Conservation (phyloP, 2,329 filamentous ascomycete species). For the Triangularia verruculosa region DNA sequence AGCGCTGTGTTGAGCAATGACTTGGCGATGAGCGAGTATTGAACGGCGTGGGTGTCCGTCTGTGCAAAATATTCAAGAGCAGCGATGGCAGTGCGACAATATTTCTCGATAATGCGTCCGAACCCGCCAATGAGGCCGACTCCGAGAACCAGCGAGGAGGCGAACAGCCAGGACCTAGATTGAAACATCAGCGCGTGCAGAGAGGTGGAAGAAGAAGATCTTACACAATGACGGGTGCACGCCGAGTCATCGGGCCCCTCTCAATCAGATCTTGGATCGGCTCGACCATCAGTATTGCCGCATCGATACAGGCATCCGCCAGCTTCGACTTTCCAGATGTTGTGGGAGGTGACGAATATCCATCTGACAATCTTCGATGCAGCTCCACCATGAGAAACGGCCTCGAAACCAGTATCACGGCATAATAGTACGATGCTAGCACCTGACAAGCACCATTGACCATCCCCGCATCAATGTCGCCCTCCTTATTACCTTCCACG, state of each 20-base stretch:
- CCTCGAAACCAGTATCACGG: constrained; percentile 55
- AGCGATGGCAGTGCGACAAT: constrained; percentile 46
- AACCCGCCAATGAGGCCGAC: constrained; percentile 51
- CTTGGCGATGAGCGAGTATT: constrained; percentile 53
- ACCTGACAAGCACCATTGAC: constrained; percentile 50
- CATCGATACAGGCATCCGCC: constrained; percentile 55
- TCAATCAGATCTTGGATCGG: constrained; percentile 45
- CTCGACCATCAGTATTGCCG: constrained; percentile 53
- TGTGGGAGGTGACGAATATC: constrained; percentile 22
- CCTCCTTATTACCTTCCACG: constrained; percentile 29
- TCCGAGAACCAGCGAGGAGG: constrained; percentile 50
- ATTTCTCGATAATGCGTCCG: constrained; percentile 50
- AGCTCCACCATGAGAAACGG: constrained; percentile 57
- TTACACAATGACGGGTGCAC: constrained; percentile 50
- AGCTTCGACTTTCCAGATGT: constrained; percentile 47
- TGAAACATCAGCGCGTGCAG: background rate
- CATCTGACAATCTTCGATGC: constrained; percentile 43
- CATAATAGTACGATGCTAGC: constrained; percentile 53
- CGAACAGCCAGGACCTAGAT: constrained; percentile 52
- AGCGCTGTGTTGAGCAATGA: constrained; percentile 47
- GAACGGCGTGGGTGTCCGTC: constrained; percentile 48
- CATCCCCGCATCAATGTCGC: constrained; percentile 30
- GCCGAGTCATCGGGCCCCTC: constrained; percentile 40
- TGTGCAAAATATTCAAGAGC: constrained; percentile 49
- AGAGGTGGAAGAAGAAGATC: constrained; percentile 25